A percentile compares a stretch with the other conserved stretches of the same genome.
Conservation (phyloP, 2,329 filamentous ascomycete species). For the Zasmidium angulare region DNA sequence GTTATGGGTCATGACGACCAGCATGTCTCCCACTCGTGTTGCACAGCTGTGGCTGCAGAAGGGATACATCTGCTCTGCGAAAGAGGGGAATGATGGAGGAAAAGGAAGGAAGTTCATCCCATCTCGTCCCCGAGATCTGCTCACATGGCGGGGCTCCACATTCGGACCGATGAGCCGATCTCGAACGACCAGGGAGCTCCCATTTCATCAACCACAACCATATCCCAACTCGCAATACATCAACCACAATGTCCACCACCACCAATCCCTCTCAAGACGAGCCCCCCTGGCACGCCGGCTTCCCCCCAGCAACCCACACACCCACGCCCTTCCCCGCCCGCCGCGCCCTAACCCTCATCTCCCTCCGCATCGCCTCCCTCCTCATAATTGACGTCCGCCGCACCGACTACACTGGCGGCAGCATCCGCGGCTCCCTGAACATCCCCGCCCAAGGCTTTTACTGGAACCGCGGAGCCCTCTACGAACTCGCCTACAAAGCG, state of each 20-base stretch:
- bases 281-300: slow-evolving; percentile 42
- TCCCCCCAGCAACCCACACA: slow-evolving; percentile 40
- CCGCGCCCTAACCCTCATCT: slow-evolving; percentile 37
- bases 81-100: no score
- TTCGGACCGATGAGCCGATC: not conserved
- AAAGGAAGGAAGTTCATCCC: not conserved
- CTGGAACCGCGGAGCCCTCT: slow-evolving; percentile 45
- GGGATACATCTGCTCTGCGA: no score
- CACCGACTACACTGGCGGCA: slow-evolving; percentile 49
- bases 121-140: not conserved
- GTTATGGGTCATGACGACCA: no score
- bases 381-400: slow-evolving; percentile 48
- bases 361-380: slow-evolving; percentile 38
- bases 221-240: no score
- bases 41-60: no score
- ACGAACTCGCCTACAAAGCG: slow-evolving; percentile 45
- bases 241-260: not conserved
- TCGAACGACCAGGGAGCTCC: not conserved
- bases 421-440: slow-evolving; percentile 47
- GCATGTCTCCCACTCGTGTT: no score
- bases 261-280: not conserved
- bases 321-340: slow-evolving; percentile 41
- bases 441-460: slow-evolving; percentile 51
- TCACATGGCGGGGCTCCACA: not conserved
- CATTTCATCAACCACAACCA: no score